These are phyloP conservation scores for Ophiocordyceps camponoti-leonardi DNA, from an alignment of 2,329 filamentous ascomycete species.

Conservation along the genomic window DNA sequence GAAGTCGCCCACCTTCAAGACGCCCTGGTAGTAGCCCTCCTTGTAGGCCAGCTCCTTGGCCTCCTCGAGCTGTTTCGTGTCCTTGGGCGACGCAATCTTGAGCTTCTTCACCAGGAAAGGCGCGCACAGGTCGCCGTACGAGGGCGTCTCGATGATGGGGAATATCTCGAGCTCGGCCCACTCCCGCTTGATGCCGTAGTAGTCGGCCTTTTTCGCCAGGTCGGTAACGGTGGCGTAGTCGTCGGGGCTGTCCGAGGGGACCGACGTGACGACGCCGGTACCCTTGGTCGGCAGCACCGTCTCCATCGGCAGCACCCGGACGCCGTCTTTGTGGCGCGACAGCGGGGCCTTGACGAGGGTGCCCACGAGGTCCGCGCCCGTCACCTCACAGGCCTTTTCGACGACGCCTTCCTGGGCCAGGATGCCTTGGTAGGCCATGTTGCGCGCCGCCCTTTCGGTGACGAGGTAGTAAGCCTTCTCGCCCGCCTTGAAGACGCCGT, in stretches of 20 bases:
- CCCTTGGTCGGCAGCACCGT: slow-evolving; percentile 84
- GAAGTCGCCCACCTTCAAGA: slow-evolving; percentile 74
- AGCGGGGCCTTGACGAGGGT: slow-evolving; percentile 82
- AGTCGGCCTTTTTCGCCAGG: slow-evolving; percentile 85
- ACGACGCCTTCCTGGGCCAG: slow-evolving; percentile 63
- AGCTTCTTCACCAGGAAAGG: slow-evolving; percentile 73
- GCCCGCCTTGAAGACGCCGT: slow-evolving; percentile 70
- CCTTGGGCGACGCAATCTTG: slow-evolving; percentile 95
- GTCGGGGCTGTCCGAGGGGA: slow-evolving; percentile 86
- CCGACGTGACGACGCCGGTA: slow-evolving; percentile 88
- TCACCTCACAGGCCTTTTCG: slow-evolving; percentile 56
- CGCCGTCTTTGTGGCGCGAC: slow-evolving; percentile 65
- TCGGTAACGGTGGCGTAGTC: slow-evolving; percentile 84
- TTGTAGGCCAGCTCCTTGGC: slow-evolving; percentile 96
- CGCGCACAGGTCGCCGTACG: slow-evolving; percentile 72
- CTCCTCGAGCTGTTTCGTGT: slow-evolving; percentile 71
- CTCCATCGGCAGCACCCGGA: slow-evolving; percentile 90
- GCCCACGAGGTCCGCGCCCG: slow-evolving; percentile 68
- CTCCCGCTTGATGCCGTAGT: slow-evolving; percentile 90
- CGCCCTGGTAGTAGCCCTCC: slow-evolving; percentile 92
- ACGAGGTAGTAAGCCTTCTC: slow-evolving; percentile 71
- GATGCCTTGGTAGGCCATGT: slow-evolving; percentile 90
- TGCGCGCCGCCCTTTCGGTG: slow-evolving; percentile 72
- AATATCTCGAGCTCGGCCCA: slow-evolving; percentile 86
- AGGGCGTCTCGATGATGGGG: slow-evolving; percentile 78